phyloP scores from a whole-genome alignment of 164 flowering plant species.

The Nymphaea thermarum region DNA sequence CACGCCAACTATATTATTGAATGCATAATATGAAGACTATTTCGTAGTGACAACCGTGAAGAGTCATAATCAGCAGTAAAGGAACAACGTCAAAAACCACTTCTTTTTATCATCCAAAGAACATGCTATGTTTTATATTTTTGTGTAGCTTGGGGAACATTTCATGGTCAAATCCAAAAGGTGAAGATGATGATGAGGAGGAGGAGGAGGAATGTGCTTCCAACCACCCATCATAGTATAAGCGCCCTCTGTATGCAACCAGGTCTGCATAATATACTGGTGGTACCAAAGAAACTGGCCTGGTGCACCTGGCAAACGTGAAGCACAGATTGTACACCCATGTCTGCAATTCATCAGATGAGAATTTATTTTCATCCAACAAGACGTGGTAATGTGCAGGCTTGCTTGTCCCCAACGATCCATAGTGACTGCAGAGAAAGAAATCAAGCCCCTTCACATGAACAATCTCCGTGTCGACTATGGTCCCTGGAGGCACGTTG shows the following conservation, averaged over 20 bases:
- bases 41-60: too few relatives aligned
- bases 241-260: slow-evolving; percentile 59
- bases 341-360: slow-evolving; percentile 51
- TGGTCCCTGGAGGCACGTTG: slow-evolving; percentile 73
- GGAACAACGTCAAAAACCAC: neutral
- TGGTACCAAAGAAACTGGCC: slow-evolving; percentile 67
- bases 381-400: slow-evolving; percentile 68
- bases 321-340: slow-evolving; percentile 66
- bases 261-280: slow-evolving; percentile 81
- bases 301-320: slow-evolving; percentile 76
- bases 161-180: slow-evolving; percentile 7
- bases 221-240: slow-evolving; percentile 39
- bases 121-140: slow-evolving; percentile 38
- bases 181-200: slow-evolving; percentile 11
- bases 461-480: slow-evolving; percentile 50
- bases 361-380: slow-evolving; percentile 51
- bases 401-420: slow-evolving; percentile 71
- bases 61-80: too few relatives aligned
- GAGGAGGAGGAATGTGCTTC: slow-evolving; percentile 15
- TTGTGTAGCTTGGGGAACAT: slow-evolving; percentile 25
- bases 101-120: slow-evolving; percentile 37
- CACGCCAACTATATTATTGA: too few relatives aligned
- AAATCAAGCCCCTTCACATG: slow-evolving; percentile 63
- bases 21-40: too few relatives aligned
- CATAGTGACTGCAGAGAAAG: slow-evolving; percentile 66